Base-by-base conservation (phyloP, 1,139 yeast genomes). In the Suhomyces bribrorum region DNA sequence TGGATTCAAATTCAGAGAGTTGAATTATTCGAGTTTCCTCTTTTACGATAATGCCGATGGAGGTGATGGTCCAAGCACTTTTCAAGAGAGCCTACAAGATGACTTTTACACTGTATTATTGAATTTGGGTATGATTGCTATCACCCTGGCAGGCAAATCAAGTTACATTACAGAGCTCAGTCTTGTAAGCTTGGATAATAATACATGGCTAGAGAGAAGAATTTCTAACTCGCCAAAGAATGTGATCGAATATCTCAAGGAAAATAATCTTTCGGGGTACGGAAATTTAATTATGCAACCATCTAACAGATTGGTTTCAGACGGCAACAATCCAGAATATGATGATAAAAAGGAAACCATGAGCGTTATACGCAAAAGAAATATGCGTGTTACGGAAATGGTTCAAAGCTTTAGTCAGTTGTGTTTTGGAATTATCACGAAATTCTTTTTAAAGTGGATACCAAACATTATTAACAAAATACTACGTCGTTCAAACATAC, bases 81-180 rank as follows among this genome's bases (percentile, higher is more conserved):
- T 57, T 66, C 36, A 62, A 61, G 31, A 22, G 5, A 24, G 57
- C 71, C 30, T 57, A 40, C 59, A 69, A 36, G 89, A 83, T 53
- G 92, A 84, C 54, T 85, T 84, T 52, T 80, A 80, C 54, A 70
- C 83, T 1, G 77, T 82, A 0, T 60, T 82, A 40, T 66, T 79
- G 49, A 79, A 78, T 47, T 57, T 81, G 35, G 88, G 89, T 0
- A 67, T 77, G 40, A 65, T 83, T 36, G 80, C 86, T 5, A 72
- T 83, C 26, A 77, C 83, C 7, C 79, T 83, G 46, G 83, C 86
- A 0, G 83, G 86, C 2, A 76, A 74, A 44, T 77, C 81, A 13
- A 79, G 85, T 44, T 84, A 82, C 54, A 73, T 82, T 26, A 73
- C 78, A 29, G 89, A 83, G 50, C 64, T 77, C 15, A 67, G 79